These are phyloP conservation scores for Neurospora intermedia DNA, from an alignment of 495 filamentous ascomycete genomes.

Conservation along the genomic window DNA sequence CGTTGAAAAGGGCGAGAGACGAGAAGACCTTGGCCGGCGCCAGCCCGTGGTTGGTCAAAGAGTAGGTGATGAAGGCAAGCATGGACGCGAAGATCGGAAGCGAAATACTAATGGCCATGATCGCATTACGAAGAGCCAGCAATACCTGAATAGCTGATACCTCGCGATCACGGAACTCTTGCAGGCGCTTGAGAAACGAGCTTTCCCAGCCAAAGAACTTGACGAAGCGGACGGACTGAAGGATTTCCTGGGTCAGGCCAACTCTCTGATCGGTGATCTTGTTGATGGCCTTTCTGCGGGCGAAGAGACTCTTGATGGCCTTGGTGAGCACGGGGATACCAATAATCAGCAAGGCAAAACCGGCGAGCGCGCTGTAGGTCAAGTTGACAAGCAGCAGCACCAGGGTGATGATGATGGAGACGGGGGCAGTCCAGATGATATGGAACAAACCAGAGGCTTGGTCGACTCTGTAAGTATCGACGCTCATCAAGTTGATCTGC, in stretches of 20 bases:
- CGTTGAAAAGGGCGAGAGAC: slow-evolving; percentile 86
- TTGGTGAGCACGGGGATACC: slow-evolving; percentile 63
- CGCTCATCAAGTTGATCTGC: slow-evolving; percentile 74
- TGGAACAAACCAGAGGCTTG: slow-evolving; percentile 81
- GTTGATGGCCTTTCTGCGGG: slow-evolving; percentile 66
- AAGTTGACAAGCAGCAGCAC: slow-evolving; percentile 73
- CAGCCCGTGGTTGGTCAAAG: slow-evolving; percentile 59
- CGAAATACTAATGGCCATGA: slow-evolving; percentile 63
- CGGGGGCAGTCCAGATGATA: slow-evolving; percentile 74
- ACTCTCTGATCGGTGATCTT: slow-evolving; percentile 88
- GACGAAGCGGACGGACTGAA: slow-evolving; percentile 85
- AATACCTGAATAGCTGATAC: slow-evolving; percentile 70
- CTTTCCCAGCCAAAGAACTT: slow-evolving; percentile 95
- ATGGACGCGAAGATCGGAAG: slow-evolving; percentile 89
- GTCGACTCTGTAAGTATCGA: slow-evolving; percentile 84
- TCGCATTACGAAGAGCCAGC: slow-evolving; percentile 70
- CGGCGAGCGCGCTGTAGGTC: slow-evolving; percentile 77
- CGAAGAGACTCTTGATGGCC: slow-evolving; percentile 62
- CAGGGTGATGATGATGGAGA: slow-evolving; percentile 67
- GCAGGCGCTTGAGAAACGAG: slow-evolving; percentile 68
- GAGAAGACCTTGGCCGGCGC: slow-evolving; percentile 78
- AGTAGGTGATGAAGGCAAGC: slow-evolving; percentile 89
- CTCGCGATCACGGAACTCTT: slow-evolving; percentile 59
- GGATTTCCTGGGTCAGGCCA: slow-evolving; percentile 82
- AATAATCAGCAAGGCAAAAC: slow-evolving; percentile 71